Conservation (phyloP, 2,329 filamentous ascomycete species). For the Mariannaea elegans region DNA sequence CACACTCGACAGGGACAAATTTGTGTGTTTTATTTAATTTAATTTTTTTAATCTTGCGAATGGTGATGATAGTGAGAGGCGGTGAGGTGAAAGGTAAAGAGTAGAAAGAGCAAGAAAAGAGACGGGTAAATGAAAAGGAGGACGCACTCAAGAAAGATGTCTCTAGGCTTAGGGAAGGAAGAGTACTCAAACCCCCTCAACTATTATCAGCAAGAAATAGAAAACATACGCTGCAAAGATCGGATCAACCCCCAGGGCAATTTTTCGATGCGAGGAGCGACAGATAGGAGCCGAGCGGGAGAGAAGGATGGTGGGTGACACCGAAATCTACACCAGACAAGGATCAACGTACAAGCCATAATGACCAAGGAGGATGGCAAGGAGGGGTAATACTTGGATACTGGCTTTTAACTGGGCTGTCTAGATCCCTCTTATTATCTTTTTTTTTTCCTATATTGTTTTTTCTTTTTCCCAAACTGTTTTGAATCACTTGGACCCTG, state of each 20-base stretch:
- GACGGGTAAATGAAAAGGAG: conserved; percentile 5
- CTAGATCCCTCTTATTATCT: neutral
- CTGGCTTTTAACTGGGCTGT: neutral
- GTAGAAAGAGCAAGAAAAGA: neutral
- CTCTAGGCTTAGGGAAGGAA: neutral
- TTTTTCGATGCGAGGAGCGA: conserved; percentile 6
- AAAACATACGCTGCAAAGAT: neutral
- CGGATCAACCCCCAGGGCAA: conserved; percentile 8
- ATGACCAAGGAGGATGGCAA: neutral
- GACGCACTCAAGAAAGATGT: no score
- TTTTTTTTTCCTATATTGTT: neutral
- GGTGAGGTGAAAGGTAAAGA: neutral
- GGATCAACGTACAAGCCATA: conserved; percentile 6
- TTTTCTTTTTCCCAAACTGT: neutral
- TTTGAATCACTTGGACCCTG: neutral
- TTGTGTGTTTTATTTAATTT: no score
- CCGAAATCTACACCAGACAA: conserved; percentile 19
- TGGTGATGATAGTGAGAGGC: neutral
- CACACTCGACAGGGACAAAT: no score
- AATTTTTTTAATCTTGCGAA: no score
- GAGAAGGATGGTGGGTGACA: conserved; percentile 24
- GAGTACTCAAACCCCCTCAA: neutral
- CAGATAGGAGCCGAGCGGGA: conserved; percentile 8
- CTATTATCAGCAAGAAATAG: no score
- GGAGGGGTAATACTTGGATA: neutral